Percentiles rank a stretch among this genome's conserved stretches.
Evolutionary conservation across 768 basidiomycete species (phyloP).

Genomic region (Paxillus ammoniavirescens): DNA sequence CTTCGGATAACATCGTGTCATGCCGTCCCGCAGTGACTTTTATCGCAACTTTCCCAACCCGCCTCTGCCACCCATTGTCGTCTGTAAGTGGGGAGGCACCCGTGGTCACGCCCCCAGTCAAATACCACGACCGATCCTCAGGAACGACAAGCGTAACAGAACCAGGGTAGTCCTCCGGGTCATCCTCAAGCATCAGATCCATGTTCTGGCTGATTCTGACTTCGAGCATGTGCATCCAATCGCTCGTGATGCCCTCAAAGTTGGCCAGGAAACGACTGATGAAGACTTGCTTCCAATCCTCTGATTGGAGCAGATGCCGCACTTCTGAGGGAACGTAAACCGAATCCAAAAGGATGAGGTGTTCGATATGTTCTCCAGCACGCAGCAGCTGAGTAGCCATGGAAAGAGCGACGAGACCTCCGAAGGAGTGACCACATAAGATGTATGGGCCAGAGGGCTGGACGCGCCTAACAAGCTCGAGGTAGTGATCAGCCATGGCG

Average conservation of each 20-base stretch:
- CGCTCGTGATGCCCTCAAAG: constrained; percentile 5
- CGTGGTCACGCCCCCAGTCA: neutral
- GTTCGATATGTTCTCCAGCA: constrained; percentile 4
- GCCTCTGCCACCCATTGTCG: constrained; percentile 8
- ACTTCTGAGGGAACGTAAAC: constrained; percentile 9
- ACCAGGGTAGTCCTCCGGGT: constrained; percentile 10
- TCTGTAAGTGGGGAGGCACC: constrained; percentile 4
- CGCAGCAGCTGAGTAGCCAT: constrained; percentile 8
- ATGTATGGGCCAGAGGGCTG: constrained; percentile 10
- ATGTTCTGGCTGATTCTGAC: constrained; percentile 10
- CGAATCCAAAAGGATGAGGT: constrained; percentile 12
- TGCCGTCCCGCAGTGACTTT: constrained; percentile 9
- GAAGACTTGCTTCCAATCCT: constrained; percentile 8
- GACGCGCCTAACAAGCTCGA: constrained; percentile 7
- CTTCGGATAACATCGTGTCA: constrained; percentile 12
- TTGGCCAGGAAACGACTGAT: constrained; percentile 10
- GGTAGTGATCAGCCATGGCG: constrained; percentile 13
- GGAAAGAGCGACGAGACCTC: constrained; percentile 9
- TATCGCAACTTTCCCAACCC: constrained; percentile 7
- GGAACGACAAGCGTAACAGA: constrained; percentile 11
- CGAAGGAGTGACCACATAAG: constrained; percentile 11
- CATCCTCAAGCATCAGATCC: constrained; percentile 8
- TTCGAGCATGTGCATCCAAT: constrained; percentile 9
- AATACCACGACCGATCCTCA: constrained; percentile 14
- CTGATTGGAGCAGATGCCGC: constrained; percentile 6